Evolutionary conservation across 768 basidiomycete genomes (phyloP), one percentile per base, ranked within the genome.

Genomic region (Leccinum uliginosum): DNA sequence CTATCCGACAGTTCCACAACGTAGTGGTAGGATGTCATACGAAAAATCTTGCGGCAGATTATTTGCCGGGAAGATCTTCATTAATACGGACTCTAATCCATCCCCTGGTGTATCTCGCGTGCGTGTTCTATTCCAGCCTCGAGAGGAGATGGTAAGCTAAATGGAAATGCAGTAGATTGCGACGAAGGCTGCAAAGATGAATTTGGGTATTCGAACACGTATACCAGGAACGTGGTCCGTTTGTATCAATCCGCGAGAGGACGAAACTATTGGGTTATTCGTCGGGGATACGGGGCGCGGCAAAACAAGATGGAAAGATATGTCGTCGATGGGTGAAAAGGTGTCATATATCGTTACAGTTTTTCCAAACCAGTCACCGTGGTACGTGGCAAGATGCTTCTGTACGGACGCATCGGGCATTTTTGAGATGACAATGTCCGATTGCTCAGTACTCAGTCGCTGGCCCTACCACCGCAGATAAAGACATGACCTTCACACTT

Each of bases 31-130:
- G 24, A 78, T 80, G 30, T 80, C 83, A 21, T 81, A 82, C 56
- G 84, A 86, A 59, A 82, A 80, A 35, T 72, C 80, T 10, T 64
- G 75, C 19, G 76, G 81, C 57, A 67, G 66, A 26, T 63, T 51
- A 17, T 70, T 62, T 45, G 59, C 58, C 15, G 68, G 70, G n/a
- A 85, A 87, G 1, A 74, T 95, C 43, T 79, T 96, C 35, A 76
- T 96, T 58, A 93, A 91, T 65, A 93, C 92, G 2, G 93, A 96
- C 63, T 82, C 83, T 3, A 91, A 84, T 62, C 91, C 91, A 3
- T 83, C 86, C 2, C 91, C 91, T 3, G 86, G 90, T 30, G 73
- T 91, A 53, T 87, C 92, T 12, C 80, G 91, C 61, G 93, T 93
- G 71, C 54, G 84, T 71, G 27, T 44, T 45, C 47, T 17, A 35